Conservation (phyloP, 2,329 filamentous ascomycete genomes). For the Aspergillus spinulosporus region DNA sequence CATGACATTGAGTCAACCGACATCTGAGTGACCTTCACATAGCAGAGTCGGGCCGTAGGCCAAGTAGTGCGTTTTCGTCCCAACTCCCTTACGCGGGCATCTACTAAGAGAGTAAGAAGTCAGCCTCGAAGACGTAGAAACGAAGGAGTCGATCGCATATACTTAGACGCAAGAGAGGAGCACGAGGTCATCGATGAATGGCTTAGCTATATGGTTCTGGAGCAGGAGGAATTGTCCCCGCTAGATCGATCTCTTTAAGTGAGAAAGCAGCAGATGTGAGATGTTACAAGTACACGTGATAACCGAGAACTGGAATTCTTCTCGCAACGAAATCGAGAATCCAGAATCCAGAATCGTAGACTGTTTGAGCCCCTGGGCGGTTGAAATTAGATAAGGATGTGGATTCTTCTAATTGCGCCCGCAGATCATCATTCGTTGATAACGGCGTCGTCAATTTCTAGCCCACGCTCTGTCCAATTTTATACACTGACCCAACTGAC, state of each 20-base stretch:
- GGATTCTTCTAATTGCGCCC: conserved; percentile 7
- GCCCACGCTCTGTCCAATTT: not conserved
- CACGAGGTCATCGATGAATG: too few species aligned
- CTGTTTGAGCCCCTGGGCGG: not conserved
- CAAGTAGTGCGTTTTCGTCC: too few species aligned
- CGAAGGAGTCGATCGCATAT: too few species aligned
- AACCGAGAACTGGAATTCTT: not conserved
- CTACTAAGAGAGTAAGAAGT: too few species aligned
- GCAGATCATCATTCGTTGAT: conserved; percentile 12
- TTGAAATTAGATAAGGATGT: not conserved
- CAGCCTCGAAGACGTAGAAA: too few species aligned
- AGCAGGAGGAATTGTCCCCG: too few species aligned
- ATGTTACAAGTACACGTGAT: not conserved
- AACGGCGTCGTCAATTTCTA: conserved; percentile 1
- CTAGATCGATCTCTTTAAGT: too few species aligned
- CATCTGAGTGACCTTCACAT: not conserved
- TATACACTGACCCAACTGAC: not conserved
- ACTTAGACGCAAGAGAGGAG: too few species aligned
- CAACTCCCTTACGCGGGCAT: too few species aligned
- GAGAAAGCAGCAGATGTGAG: not conserved
- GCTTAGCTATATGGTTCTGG: too few species aligned
- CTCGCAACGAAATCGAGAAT: not conserved
- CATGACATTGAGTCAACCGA: too few species aligned
- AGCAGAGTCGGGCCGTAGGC: too few species aligned
- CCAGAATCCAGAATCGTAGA: not conserved